These are phyloP conservation scores for Glebionis coronaria DNA, from an alignment of 129 eudicot species.

Conservation along the genomic window DNA sequence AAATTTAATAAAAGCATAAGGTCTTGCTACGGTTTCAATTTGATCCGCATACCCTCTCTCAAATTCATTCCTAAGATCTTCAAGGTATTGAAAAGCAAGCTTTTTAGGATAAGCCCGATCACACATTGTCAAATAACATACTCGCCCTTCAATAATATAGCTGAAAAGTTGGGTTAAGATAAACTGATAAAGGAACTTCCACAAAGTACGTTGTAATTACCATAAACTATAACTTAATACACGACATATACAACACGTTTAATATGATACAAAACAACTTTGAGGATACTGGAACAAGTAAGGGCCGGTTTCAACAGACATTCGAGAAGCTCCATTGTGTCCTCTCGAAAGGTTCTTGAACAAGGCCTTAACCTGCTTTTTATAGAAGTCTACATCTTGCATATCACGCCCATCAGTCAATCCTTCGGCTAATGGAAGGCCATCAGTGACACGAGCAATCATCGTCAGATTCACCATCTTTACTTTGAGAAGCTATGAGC, in stretches of 20 bases:
- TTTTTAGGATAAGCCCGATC: slow-evolving; percentile 97
- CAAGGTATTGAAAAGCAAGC: slow-evolving; percentile 92
- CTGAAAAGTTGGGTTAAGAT: slow-evolving; percentile 47
- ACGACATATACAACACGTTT: neutral
- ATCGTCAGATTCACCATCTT: slow-evolving; percentile 94
- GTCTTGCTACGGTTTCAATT: slow-evolving; percentile 98
- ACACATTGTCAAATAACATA: slow-evolving; percentile 97
- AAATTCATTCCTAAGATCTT: slow-evolving; percentile 92
- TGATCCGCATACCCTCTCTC: slow-evolving; percentile 89
- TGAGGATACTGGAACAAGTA: slow-evolving; percentile 85
- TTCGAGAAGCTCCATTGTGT: slow-evolving; percentile 88
- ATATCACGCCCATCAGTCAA: slow-evolving; percentile 94
- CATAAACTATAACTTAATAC: slow-evolving; percentile 11
- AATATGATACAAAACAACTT: neutral
- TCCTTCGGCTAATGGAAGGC: slow-evolving; percentile 92
- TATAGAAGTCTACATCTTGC: slow-evolving; percentile 80
- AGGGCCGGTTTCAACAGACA: slow-evolving; percentile 95
- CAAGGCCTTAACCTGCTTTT: slow-evolving; percentile 86
- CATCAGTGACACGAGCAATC: slow-evolving; percentile 98
- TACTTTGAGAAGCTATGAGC: slow-evolving; percentile 31
- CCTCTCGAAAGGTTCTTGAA: slow-evolving; percentile 92
- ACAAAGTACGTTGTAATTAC: neutral
- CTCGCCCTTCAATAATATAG: slow-evolving; percentile 86
- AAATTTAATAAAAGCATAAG: slow-evolving; percentile 93
- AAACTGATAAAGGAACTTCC: neutral